Percentiles rank a stretch among this genome's conserved stretches.
These are phyloP conservation scores for Leccinum glutinopallens DNA, from an alignment of 1,284 basidiomycete genomes.

Conservation along the genomic window DNA sequence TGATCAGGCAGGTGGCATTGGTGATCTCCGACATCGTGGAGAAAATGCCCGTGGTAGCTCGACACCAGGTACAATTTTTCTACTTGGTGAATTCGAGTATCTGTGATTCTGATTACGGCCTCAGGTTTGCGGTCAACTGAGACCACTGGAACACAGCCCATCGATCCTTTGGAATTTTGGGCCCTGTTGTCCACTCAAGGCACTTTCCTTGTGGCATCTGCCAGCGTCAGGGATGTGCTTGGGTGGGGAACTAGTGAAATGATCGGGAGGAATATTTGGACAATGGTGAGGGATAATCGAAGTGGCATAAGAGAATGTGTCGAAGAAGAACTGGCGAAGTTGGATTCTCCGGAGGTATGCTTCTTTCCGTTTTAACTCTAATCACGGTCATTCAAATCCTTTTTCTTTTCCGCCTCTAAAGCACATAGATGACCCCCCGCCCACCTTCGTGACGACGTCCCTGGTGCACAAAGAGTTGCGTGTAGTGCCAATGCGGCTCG, in stretches of 20 bases:
- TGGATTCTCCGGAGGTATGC: slow-evolving; percentile 25
- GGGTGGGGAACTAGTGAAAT: slow-evolving; percentile 73
- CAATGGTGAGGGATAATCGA: slow-evolving; percentile 44
- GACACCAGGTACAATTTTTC: slow-evolving; percentile 20
- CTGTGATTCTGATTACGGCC: neutral
- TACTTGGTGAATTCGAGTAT: neutral
- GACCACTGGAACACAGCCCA: slow-evolving; percentile 3
- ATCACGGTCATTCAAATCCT: neutral
- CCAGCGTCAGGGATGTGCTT: slow-evolving; percentile 54
- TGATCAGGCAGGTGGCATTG: slow-evolving; percentile 49
- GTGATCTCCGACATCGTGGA: slow-evolving; percentile 7
- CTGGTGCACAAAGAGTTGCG: slow-evolving; percentile 28
- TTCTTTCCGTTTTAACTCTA: neutral
- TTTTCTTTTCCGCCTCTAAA: neutral
- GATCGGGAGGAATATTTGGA: slow-evolving; percentile 63
- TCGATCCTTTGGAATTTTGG: slow-evolving; percentile 54
- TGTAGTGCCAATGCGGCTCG: slow-evolving; percentile 30
- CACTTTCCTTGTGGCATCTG: slow-evolving; percentile 55
- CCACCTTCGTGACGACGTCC: slow-evolving; percentile 27
- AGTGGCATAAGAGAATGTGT: slow-evolving; percentile 19
- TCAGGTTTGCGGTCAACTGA: slow-evolving; percentile 17
- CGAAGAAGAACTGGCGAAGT: slow-evolving; percentile 28
- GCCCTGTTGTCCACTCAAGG: slow-evolving; percentile 52
- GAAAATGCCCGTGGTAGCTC: slow-evolving; percentile 5
- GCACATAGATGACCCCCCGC: slow-evolving; percentile 19